phyloP scores from a whole-genome alignment of 805 yeast species.

The Nakazawaea sp. region DNA sequence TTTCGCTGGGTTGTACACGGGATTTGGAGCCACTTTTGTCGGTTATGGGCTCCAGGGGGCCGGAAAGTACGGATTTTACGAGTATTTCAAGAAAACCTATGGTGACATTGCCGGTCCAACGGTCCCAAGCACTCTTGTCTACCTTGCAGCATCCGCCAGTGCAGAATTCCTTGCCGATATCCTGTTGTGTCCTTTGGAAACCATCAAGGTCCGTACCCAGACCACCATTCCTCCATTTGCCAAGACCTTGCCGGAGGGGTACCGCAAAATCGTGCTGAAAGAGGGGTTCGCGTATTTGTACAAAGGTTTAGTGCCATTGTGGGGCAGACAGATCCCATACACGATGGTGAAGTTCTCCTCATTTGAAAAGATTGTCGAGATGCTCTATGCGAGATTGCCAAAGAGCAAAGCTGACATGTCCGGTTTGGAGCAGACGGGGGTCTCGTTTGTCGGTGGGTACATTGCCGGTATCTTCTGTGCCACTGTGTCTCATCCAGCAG shows the following conservation, averaged over 20 bases:
- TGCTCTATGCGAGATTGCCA: slow-evolving; percentile 69
- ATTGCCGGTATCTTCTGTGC: slow-evolving; percentile 98
- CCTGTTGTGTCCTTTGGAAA: slow-evolving; percentile 88
- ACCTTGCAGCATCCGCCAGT: slow-evolving; percentile 79
- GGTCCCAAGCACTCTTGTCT: slow-evolving; percentile 63
- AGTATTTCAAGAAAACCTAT: slow-evolving; percentile 78
- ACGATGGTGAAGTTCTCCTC: slow-evolving; percentile 96
- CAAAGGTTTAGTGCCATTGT: slow-evolving; percentile 85
- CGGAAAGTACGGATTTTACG: slow-evolving; percentile 95
- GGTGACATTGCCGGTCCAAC: slow-evolving; percentile 60
- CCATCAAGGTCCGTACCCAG: slow-evolving; percentile 91
- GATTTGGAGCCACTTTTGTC: slow-evolving; percentile 85
- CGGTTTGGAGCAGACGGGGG: slow-evolving; percentile 80
- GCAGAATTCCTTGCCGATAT: slow-evolving; percentile 94
- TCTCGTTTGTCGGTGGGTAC: slow-evolving; percentile 92
- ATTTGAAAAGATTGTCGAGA: slow-evolving; percentile 84
- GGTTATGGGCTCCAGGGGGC: slow-evolving; percentile 97
- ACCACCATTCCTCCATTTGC: slow-evolving; percentile 88
- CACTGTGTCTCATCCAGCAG: slow-evolving; percentile 96
- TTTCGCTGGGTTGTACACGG: slow-evolving; percentile 68
- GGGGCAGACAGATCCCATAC: slow-evolving; percentile 98
- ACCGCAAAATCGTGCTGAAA: slow-evolving; percentile 52
- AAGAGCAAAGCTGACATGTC: slow-evolving; percentile 67
- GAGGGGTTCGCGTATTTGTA: slow-evolving; percentile 76
- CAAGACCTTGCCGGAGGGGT: slow-evolving; percentile 54